Percentiles rank a stretch among this genome's conserved stretches.
phyloP scores from a whole-genome alignment of 2,329 filamentous ascomycete species.

The Talaromyces atroroseus region DNA sequence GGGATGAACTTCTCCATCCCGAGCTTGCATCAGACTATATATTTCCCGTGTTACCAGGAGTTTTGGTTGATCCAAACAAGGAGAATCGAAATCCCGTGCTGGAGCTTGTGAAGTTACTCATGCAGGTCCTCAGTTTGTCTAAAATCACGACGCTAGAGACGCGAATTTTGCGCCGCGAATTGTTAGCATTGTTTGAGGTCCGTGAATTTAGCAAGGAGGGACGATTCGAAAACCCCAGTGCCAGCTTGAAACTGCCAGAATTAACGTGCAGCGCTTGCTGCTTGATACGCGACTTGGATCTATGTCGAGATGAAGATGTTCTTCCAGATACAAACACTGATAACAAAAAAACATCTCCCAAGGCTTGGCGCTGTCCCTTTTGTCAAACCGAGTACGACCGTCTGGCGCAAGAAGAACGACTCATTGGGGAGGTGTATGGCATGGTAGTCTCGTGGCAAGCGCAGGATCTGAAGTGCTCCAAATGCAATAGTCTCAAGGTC shows the following conservation, averaged over 20 bases:
- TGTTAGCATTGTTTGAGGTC: slow-evolving; percentile 85
- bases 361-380: slow-evolving; percentile 68
- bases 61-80: slow-evolving; percentile 45
- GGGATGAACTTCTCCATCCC: slow-evolving; percentile 81
- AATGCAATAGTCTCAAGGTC: slow-evolving; percentile 59
- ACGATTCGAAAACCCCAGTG: slow-evolving; percentile 80
- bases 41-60: slow-evolving; percentile 68
- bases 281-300: slow-evolving; percentile 77
- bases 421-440: slow-evolving; percentile 71
- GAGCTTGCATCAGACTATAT: slow-evolving; percentile 81
- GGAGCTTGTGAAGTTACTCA: slow-evolving; percentile 85
- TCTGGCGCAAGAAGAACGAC: slow-evolving; percentile 74
- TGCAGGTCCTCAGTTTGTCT: slow-evolving; percentile 87
- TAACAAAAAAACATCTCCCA: slow-evolving; percentile 28
- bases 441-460: slow-evolving; percentile 74
- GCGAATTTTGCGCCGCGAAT: slow-evolving; percentile 78
- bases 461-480: slow-evolving; percentile 84
- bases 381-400: slow-evolving; percentile 72
- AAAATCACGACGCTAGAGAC: slow-evolving; percentile 87
- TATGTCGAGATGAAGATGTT: slow-evolving; percentile 84
- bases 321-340: slow-evolving; percentile 49
- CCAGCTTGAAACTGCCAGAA: slow-evolving; percentile 65
- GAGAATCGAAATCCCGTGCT: slow-evolving; percentile 68
- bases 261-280: slow-evolving; percentile 89
- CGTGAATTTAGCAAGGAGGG: slow-evolving; percentile 87